These are phyloP conservation scores for Zasmidium citrigriseum DNA, from an alignment of 2,329 filamentous ascomycete species.

Conservation along the genomic window DNA sequence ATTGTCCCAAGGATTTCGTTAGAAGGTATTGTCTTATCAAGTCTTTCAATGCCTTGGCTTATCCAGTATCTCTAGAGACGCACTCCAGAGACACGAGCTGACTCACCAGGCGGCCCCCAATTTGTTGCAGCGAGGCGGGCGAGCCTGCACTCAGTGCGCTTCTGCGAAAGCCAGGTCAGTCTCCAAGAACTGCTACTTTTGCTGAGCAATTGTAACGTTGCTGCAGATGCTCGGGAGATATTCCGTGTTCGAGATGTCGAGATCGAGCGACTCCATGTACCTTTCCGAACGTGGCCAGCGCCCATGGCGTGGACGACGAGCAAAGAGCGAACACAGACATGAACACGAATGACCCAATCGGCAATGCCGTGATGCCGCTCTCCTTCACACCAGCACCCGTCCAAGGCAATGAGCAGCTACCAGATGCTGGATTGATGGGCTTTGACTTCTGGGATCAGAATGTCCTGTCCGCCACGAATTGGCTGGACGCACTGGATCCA, in stretches of 20 bases:
- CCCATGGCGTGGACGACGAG: not conserved
- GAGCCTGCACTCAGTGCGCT: conserved; percentile 33
- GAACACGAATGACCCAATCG: no score
- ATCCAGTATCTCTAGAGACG: conserved; percentile 19
- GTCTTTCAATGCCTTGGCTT: not conserved
- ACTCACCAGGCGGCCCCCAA: conserved; percentile 25
- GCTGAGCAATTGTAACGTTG: no score
- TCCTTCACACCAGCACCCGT: not conserved
- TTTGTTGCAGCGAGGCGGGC: conserved; percentile 22
- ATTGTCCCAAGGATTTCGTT: conserved; percentile 28
- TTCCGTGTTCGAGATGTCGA: conserved; percentile 29
- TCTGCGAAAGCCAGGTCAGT: conserved; percentile 31
- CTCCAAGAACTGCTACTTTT: no score
- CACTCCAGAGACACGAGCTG: conserved; percentile 28
- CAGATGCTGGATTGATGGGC: conserved; percentile 3
- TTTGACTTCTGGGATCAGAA: conserved; percentile 23
- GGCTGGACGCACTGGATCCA: conserved; percentile 17
- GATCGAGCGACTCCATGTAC: conserved; percentile 25
- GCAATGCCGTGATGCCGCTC: not conserved
- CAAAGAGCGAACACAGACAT: no score
- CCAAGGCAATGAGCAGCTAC: not conserved
- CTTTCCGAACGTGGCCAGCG: conserved; percentile 26
- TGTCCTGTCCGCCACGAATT: conserved; percentile 22
- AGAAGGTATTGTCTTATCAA: conserved; percentile 20
- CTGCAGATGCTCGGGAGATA: conserved; percentile 33